Base-by-base conservation (phyloP, 192 early-diverging fungal genomes). In the Backusella mclennaniae region DNA sequence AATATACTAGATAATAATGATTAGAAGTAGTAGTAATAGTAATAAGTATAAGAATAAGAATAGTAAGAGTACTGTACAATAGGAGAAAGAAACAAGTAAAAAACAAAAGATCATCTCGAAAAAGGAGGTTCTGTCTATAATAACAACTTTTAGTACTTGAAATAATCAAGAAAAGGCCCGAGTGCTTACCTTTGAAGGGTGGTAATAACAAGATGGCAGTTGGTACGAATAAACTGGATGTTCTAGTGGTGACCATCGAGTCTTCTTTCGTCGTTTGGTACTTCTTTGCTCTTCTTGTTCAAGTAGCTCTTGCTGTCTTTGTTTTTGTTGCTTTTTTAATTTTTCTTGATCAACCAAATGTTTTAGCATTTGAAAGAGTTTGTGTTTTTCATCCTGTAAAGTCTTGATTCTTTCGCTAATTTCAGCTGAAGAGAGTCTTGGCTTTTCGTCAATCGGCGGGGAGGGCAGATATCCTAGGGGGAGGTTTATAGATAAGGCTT, bases 331-430 rank as follows among this genome's bases (percentile, higher is more conserved):
- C 9, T 52, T 33, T 11, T 38, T 39, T 23, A 35, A 42, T 14
- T 49, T 52, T 59, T 52, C 49, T 59, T 73, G 33, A 35, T 42
- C 26, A 33, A 52, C 35, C 26, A 67, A 66, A 35, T 75, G 74
- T 15, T 75, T 75, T 31, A 75, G 14, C 38, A 68, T 23, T 67
- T 75, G 74, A 23, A 75, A 75, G 12, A 75, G 23, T 38, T 42
- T 39, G 66, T 75, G 74, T 49, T 75, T 75, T 31, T 75, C 74
- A 42, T 75, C 74, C 67, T 38, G 66, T 33, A 75, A 21, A 15
- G 26, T 0, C 4, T 42, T 19, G 23, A 75, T 63, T 17, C 33
- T 73, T 59, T 53, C 72, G 21, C 1, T 53, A n/a, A 73, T 59
- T n/a, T 35, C 72, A 35, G 35, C 7, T 35, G 35, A 19, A 1